These are phyloP conservation scores for Camelina sativa DNA, from an alignment of 345 rosid species.

Conservation along the genomic window DNA sequence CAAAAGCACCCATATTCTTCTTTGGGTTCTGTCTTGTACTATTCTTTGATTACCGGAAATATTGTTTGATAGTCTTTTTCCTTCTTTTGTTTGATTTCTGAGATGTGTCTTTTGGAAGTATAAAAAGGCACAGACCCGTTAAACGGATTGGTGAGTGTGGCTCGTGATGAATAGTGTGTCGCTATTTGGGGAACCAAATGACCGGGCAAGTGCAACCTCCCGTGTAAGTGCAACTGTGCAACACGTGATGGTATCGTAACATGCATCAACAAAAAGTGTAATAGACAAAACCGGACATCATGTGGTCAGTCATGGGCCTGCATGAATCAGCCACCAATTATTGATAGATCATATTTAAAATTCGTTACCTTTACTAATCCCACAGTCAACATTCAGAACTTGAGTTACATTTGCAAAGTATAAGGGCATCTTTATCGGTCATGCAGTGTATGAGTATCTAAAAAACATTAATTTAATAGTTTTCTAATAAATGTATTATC, in stretches of 20 bases:
- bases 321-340: neutral
- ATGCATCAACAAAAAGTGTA: slow-evolving; percentile 1
- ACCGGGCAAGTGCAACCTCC: slow-evolving; percentile 29
- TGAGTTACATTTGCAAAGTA: no score
- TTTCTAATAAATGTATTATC: no score
- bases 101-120: neutral
- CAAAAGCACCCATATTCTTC: slow-evolving; percentile 26
- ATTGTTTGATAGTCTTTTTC: neutral
- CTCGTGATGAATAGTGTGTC: slow-evolving; percentile 14
- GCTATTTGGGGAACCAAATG: slow-evolving; percentile 9
- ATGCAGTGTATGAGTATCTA: no score
- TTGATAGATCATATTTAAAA: neutral
- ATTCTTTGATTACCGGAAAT: neutral
- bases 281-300: slow-evolving; percentile 10
- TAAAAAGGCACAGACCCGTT: neutral
- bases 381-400: neutral
- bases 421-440: no score
- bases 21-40: neutral
- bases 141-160: slow-evolving; percentile 34
- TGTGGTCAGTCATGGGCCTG: slow-evolving; percentile 3
- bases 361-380: neutral
- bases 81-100: neutral
- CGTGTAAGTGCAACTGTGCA: slow-evolving; percentile 31
- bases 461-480: no score
- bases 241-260: slow-evolving; percentile 24